Evolutionary conservation across 1,284 basidiomycete genomes (phyloP).

Genomic region (Cutaneotrichosporon sp.): DNA sequence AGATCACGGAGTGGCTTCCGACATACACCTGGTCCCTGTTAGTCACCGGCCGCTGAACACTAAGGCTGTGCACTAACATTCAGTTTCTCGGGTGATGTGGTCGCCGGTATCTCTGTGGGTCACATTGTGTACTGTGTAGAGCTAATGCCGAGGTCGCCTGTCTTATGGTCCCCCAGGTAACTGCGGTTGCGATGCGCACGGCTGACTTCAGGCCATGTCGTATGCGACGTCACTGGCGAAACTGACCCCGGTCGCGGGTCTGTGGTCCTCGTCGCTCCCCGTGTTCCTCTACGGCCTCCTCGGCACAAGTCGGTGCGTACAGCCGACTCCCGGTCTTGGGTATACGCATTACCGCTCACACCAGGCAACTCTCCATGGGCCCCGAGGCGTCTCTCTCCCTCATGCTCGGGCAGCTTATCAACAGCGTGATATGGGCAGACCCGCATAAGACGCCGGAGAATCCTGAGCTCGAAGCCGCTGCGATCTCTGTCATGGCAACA

Average conservation of each 20-base stretch:
- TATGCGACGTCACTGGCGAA: constrained; percentile 82
- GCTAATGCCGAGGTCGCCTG: constrained; percentile 58
- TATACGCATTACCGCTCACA: neutral
- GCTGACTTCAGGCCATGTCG: constrained; percentile 59
- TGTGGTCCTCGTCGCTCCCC: constrained; percentile 78
- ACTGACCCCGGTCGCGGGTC: constrained; percentile 71
- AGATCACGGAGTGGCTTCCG: constrained; percentile 67
- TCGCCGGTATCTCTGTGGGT: constrained; percentile 69
- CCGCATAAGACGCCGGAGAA: constrained; percentile 56
- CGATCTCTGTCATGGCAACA: constrained; percentile 64
- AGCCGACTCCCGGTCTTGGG: neutral
- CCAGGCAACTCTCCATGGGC: constrained; percentile 58
- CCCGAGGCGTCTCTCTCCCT: constrained; percentile 85
- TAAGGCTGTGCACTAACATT: neutral
- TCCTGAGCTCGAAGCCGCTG: constrained; percentile 54
- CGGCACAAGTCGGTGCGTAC: constrained; percentile 60
- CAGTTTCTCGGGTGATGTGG: constrained; percentile 72
- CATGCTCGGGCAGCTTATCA: constrained; percentile 80
- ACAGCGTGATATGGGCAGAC: constrained; percentile 61
- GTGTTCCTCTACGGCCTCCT: constrained; percentile 77
- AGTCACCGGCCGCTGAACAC: constrained; percentile 36
- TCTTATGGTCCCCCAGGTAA: constrained; percentile 78
- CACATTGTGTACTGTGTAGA: neutral
- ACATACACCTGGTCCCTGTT: constrained; percentile 68
- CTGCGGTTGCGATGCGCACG: neutral